Conservation (phyloP, 2,329 filamentous ascomycete genomes). For the Paraphoma chrysanthemicola region DNA sequence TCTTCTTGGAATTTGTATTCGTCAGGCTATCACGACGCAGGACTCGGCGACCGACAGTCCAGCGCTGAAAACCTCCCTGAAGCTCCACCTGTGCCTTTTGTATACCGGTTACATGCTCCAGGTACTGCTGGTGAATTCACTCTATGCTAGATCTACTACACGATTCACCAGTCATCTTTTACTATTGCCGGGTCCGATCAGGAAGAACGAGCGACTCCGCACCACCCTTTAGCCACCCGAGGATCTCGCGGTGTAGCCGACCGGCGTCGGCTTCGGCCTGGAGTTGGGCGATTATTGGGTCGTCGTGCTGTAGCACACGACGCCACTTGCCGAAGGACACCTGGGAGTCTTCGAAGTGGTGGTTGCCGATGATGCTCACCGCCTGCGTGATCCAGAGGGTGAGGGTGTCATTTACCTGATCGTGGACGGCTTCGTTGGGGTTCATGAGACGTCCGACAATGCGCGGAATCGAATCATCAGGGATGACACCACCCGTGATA, state of each 20-base stretch:
- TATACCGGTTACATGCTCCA: no score
- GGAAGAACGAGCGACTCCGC: background rate
- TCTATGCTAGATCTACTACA: no score
- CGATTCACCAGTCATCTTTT: no score
- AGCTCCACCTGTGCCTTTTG: no score
- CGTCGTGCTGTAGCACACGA: background rate
- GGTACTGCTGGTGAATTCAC: no score
- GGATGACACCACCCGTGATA: slow-evolving; percentile 1
- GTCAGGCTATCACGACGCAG: no score
- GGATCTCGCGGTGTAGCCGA: slow-evolving; percentile 1
- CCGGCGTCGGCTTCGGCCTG: background rate
- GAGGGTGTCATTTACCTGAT: background rate
- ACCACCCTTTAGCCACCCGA: slow-evolving; percentile 1
- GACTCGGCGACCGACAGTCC: no score
- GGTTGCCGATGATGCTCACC: slow-evolving; percentile 6
- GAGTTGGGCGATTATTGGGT: background rate
- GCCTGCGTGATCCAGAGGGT: slow-evolving; percentile 12
- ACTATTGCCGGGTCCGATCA: no score
- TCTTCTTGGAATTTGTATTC: no score
- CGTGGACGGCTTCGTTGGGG: slow-evolving; percentile 1
- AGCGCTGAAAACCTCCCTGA: no score
- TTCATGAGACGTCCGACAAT: slow-evolving; percentile 8
- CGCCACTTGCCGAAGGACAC: background rate
- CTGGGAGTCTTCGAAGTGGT: slow-evolving; percentile 7
- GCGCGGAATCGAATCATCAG: slow-evolving; percentile 1